Conservation (phyloP, 805 yeast species). For the Isabelozyma rhagii region DNA sequence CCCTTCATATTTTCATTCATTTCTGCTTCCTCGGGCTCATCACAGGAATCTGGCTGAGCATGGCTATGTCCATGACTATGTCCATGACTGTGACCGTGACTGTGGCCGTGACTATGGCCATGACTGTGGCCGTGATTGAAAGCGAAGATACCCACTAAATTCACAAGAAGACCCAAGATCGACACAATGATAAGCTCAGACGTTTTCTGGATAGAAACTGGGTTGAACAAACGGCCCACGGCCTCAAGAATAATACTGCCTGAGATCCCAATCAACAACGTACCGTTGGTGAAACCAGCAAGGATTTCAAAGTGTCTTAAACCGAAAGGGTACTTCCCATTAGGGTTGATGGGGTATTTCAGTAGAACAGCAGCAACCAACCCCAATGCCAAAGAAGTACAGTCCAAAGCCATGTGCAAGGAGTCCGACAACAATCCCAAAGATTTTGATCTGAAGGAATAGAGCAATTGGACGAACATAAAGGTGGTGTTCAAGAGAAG, state of each 20-base stretch:
- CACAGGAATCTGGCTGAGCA: slow-evolving; percentile 18
- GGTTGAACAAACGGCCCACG: slow-evolving; percentile 71
- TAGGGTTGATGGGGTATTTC: slow-evolving; percentile 42
- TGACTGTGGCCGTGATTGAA: slow-evolving; percentile 78
- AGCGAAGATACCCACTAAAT: slow-evolving; percentile 89
- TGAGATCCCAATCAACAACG: slow-evolving; percentile 81
- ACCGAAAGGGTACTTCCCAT: slow-evolving; percentile 82
- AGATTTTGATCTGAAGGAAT: slow-evolving; percentile 90
- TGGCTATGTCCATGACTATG: slow-evolving; percentile 25
- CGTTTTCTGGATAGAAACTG: slow-evolving; percentile 74
- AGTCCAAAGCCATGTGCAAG: slow-evolving; percentile 93
- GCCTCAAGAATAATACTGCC: slow-evolving; percentile 88
- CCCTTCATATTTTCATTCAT: slow-evolving; percentile 82
- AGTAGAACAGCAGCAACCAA: slow-evolving; percentile 71
- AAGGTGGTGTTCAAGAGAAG: slow-evolving; percentile 81
- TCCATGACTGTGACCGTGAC: slow-evolving; percentile 29
- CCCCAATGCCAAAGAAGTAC: slow-evolving; percentile 86
- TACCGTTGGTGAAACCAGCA: slow-evolving; percentile 95
- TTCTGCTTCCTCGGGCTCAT: slow-evolving; percentile 4
- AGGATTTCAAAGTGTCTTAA: slow-evolving; percentile 80
- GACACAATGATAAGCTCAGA: slow-evolving; percentile 85
- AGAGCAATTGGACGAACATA: slow-evolving; percentile 90
- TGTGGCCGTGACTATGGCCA: slow-evolving; percentile 42
- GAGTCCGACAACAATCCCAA: slow-evolving; percentile 90
- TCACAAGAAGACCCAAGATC: slow-evolving; percentile 78